These are phyloP conservation scores for Mycotypha africana DNA, from an alignment of 371 early-diverging fungal species.

Conservation along the genomic window DNA sequence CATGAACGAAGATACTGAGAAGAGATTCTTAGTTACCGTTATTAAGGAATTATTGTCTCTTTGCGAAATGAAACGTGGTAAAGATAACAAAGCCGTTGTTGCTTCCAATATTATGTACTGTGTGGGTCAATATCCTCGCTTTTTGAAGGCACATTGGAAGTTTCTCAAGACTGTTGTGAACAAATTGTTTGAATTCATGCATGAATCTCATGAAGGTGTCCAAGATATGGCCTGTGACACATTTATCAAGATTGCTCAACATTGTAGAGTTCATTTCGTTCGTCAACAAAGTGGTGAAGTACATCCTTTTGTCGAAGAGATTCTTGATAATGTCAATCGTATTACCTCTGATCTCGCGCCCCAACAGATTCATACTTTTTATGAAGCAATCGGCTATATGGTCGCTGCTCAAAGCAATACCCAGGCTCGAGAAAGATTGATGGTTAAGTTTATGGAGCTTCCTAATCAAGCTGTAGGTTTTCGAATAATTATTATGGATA, in stretches of 20 bases:
- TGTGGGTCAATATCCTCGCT: constrained; percentile 98
- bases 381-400: constrained; percentile 96
- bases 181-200: constrained; percentile 99
- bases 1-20: constrained; percentile 95
- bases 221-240: constrained; percentile 99
- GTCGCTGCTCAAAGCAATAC: constrained; percentile 82
- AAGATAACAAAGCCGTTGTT: constrained; percentile 99
- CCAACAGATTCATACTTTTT: constrained; percentile 93
- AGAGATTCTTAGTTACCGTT: constrained; percentile 95
- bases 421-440: constrained; percentile 70
- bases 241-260: constrained; percentile 97
- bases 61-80: constrained; percentile 93
- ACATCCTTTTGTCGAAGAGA: constrained; percentile 92
- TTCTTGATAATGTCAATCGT: constrained; percentile 66
- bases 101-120: constrained; percentile 99
- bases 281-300: constrained; percentile 80
- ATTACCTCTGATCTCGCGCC: constrained; percentile 88
- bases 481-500: neutral
- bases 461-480: constrained; percentile 76
- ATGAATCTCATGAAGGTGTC: constrained; percentile 99
- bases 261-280: constrained; percentile 95
- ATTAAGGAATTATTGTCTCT: constrained; percentile 95
- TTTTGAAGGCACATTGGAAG: constrained; percentile 98
- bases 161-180: constrained; percentile 99
- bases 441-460: constrained; percentile 80